Conservation (phyloP, 2,329 filamentous ascomycete genomes). For the Sarocladium oryzae region DNA sequence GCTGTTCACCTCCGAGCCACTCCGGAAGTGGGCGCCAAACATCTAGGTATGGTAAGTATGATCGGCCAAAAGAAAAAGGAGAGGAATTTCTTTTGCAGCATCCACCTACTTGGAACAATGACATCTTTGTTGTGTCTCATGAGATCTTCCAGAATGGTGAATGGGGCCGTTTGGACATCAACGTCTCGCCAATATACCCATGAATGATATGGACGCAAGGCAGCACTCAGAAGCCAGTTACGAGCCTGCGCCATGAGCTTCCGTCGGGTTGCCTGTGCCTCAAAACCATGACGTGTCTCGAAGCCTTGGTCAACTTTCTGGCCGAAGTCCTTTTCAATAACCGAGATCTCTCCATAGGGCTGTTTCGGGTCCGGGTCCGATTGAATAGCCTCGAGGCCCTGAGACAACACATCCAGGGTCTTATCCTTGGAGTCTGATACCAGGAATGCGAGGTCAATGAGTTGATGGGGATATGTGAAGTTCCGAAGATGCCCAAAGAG, state of each 20-base stretch:
- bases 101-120: conserved; percentile 85
- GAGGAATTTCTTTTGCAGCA: no score
- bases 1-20: conserved; percentile 97
- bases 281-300: conserved; percentile 94
- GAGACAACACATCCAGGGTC: conserved; percentile 69
- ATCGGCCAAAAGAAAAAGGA: no score
- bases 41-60: conserved; percentile 47
- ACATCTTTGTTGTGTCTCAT: conserved; percentile 99
- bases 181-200: conserved; percentile 99
- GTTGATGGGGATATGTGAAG: conserved; percentile 92
- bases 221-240: conserved; percentile 94
- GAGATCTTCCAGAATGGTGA: conserved; percentile 92
- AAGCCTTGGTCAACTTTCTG: conserved; percentile 98
- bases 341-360: conserved; percentile 91
- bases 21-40: conserved; percentile 98
- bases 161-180: conserved; percentile 94
- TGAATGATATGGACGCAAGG: conserved; percentile 87
- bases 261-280: conserved; percentile 84
- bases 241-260: conserved; percentile 97
- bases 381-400: conserved; percentile 74
- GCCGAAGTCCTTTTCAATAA: conserved; percentile 98
- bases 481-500: conserved; percentile 98
- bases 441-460: conserved; percentile 93
- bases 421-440: conserved; percentile 96
- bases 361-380: conserved; percentile 70